These are phyloP conservation scores for Volutella citrinella DNA, from an alignment of 2,329 filamentous ascomycete species.

Conservation along the genomic window DNA sequence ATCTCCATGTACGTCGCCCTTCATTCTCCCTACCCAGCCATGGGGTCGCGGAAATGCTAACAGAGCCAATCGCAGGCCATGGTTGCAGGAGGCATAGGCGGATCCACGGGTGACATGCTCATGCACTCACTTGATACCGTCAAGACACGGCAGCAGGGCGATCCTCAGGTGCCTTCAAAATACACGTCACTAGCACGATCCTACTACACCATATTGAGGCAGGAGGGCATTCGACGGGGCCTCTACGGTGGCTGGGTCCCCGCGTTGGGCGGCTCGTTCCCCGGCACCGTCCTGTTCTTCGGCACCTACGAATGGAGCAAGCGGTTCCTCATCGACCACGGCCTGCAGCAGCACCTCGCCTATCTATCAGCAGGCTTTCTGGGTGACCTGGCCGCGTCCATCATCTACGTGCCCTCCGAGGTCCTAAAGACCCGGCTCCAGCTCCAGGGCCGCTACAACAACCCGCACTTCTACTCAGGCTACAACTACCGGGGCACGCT, in stretches of 20 bases:
- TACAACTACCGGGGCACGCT: constrained; percentile 91
- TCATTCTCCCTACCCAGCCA: neutral
- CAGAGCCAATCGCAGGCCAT: constrained; percentile 62
- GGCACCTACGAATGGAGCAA: constrained; percentile 97
- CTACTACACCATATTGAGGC: constrained; percentile 88
- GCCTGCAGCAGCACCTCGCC: constrained; percentile 76
- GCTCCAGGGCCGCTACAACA: constrained; percentile 91
- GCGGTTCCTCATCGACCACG: constrained; percentile 78
- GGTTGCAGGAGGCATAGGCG: constrained; percentile 90
- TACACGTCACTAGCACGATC: constrained; percentile 88
- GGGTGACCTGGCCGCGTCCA: constrained; percentile 85
- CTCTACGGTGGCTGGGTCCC: constrained; percentile 93
- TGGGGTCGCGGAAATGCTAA: too few relatives aligned
- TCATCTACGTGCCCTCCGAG: constrained; percentile 95
- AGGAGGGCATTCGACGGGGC: constrained; percentile 83
- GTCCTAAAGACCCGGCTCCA: constrained; percentile 97
- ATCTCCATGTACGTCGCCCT: constrained; percentile 37
- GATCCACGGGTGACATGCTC: constrained; percentile 90
- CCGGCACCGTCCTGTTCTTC: constrained; percentile 92
- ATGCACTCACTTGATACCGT: constrained; percentile 99
- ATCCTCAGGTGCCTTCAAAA: constrained; percentile 87
- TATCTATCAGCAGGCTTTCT: constrained; percentile 89
- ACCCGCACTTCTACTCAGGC: constrained; percentile 87
- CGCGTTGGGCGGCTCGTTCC: constrained; percentile 87
- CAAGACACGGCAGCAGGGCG: constrained; percentile 96